Evolutionary conservation across 129 eudicot species (phyloP).

Genomic region (Tagetes erecta): DNA sequence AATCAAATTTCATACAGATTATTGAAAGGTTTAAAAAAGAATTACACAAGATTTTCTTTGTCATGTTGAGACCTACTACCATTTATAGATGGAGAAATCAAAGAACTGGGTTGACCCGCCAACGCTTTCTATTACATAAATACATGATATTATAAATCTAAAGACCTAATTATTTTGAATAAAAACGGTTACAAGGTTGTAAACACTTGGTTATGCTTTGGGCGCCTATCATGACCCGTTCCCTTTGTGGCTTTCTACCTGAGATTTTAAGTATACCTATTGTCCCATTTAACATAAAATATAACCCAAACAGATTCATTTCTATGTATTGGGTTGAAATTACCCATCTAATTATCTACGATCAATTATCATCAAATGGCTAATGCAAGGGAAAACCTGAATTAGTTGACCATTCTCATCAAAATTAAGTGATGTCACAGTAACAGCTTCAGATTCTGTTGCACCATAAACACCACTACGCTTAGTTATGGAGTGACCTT

Average conservation of each 20-base stretch:
- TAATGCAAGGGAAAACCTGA: conserved; percentile 49
- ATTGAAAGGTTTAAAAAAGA: neutral
- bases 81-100: neutral
- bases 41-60: conserved; percentile 4
- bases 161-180: neutral
- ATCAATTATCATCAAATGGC: conserved; percentile 1
- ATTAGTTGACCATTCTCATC: conserved; percentile 68
- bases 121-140: neutral
- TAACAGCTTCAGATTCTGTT: conserved; percentile 77
- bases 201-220: neutral
- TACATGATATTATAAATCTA: neutral
- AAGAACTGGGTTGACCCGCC: neutral
- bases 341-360: neutral
- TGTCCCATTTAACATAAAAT: neutral
- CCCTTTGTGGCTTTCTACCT: neutral
- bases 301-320: neutral
- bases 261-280: neutral
- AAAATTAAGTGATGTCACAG: conserved; percentile 57
- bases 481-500: conserved; percentile 80
- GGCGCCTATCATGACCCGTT: neutral
- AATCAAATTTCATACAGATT: conserved; percentile 3
- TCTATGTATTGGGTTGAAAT: neutral
- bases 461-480: conserved; percentile 99
- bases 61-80: neutral
- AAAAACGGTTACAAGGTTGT: neutral